Evolutionary conservation across 345 rosid genomes (phyloP).

Genomic region (Abelmoschus esculentus): DNA sequence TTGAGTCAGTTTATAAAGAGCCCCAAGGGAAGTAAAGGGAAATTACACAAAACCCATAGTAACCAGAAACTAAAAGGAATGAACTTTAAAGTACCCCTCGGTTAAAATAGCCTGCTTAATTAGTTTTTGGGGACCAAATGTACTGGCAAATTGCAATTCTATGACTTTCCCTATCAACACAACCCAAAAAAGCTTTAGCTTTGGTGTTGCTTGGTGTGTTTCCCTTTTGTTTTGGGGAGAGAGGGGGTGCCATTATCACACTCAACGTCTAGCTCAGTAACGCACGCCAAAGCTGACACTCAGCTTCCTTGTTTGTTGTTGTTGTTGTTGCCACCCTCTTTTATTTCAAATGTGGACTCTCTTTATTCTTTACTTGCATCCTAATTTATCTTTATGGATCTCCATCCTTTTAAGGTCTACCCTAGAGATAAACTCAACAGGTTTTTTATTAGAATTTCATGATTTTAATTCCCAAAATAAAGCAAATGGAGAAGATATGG

Average conservation of each 20-base stretch:
- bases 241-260: slow-evolving; percentile 16
- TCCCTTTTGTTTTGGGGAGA: slow-evolving; percentile 14
- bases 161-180: neutral
- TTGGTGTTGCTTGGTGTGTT: slow-evolving; percentile 7
- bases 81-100: slow-evolving; percentile 10
- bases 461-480: too few species aligned
- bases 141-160: too few species aligned
- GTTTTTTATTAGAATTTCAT: too few species aligned
- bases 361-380: too few species aligned
- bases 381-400: too few species aligned
- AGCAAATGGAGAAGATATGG: too few species aligned
- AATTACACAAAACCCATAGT: slow-evolving; percentile 6
- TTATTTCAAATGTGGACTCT: neutral
- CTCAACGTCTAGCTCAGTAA: slow-evolving; percentile 26
- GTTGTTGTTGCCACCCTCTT: neutral
- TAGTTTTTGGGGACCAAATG: neutral
- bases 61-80: neutral
- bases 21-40: slow-evolving; percentile 5
- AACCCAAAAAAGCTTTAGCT: neutral
- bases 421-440: too few species aligned
- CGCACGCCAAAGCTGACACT: slow-evolving; percentile 50
- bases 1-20: slow-evolving; percentile 16
- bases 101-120: neutral
- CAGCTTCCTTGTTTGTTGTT: slow-evolving; percentile 29
- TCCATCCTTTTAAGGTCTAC: too few species aligned